These are phyloP conservation scores for Austroboletus olivaceoglutinosus DNA, from an alignment of 1,284 basidiomycete genomes.

Conservation along the genomic window DNA sequence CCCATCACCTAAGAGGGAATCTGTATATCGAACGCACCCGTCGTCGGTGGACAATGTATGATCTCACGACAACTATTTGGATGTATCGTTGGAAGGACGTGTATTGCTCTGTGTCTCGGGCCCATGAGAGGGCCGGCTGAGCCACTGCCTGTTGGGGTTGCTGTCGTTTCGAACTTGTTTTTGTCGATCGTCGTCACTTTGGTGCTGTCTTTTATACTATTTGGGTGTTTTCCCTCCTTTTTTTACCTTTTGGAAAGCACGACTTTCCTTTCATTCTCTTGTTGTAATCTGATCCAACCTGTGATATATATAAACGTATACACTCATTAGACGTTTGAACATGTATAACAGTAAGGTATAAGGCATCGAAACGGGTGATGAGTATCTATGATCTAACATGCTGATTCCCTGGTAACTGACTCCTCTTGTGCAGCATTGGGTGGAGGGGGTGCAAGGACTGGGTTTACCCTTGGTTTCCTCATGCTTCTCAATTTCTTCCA, in stretches of 20 bases:
- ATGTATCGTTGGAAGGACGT: conserved; percentile 10
- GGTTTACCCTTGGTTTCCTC: too few relatives aligned
- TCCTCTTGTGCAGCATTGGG: too few relatives aligned
- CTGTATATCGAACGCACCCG: not conserved
- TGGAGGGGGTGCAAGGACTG: too few relatives aligned
- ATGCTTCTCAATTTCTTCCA: too few relatives aligned
- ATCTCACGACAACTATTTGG: conserved; percentile 3
- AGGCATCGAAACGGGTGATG: too few relatives aligned
- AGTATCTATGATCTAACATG: too few relatives aligned
- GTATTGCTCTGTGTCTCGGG: conserved; percentile 2
- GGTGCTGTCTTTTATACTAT: conserved; percentile 1
- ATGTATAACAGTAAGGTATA: too few relatives aligned
- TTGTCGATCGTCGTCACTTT: not conserved
- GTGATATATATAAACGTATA: conserved; percentile 7
- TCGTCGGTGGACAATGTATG: not conserved
- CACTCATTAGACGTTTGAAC: not conserved
- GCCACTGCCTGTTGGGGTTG: not conserved
- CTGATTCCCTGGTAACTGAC: too few relatives aligned
- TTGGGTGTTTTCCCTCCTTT: not conserved
- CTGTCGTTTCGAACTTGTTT: not conserved
- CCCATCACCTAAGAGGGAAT: conserved; percentile 46
- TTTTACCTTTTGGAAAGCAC: not conserved
- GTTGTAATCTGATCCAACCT: conserved; percentile 3
- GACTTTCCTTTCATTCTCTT: not conserved
- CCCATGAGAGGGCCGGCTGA: not conserved